phyloP scores from a whole-genome alignment of 1,139 yeast species.

The Yamadazyma pseudoaaseri region DNA sequence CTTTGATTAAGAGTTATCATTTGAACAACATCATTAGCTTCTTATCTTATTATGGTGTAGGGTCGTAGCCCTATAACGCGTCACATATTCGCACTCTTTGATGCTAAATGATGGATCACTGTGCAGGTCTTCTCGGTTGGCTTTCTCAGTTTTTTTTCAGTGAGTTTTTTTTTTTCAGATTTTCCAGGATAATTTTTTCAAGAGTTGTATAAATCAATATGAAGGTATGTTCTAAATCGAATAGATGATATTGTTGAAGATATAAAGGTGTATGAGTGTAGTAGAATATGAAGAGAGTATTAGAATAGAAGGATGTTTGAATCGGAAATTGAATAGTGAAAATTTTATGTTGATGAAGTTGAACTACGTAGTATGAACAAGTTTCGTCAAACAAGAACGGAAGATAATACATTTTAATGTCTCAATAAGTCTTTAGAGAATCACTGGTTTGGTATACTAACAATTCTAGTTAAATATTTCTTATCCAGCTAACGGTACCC shows the following conservation, averaged over 20 bases:
- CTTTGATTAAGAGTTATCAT: no score
- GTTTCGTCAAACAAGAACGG: neutral
- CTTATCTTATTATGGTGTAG: no score
- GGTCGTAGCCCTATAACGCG: no score
- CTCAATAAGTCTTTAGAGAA: neutral
- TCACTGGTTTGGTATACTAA: constrained; percentile 11
- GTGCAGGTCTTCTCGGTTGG: constrained; percentile 2
- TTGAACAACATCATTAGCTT: no score
- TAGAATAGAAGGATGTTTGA: no score
- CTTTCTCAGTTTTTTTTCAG: constrained; percentile 9
- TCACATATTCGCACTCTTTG: no score
- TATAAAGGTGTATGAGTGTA: no score
- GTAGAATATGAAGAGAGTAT: no score
- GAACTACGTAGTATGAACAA: neutral
- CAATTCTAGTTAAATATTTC: constrained; percentile 86
- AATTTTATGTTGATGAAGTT: neutral
- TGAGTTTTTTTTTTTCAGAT: constrained; percentile 30
- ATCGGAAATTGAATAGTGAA: neutral
- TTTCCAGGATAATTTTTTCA: constrained; percentile 10
- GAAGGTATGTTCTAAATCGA: constrained; percentile 13
- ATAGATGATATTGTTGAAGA: no score
- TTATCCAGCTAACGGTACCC: constrained; percentile 99
- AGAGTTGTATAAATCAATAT: constrained; percentile 9
- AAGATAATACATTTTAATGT: neutral
- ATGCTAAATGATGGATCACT: no score